Evolutionary conservation across 768 basidiomycete species (phyloP).

Genomic region (Omphalotus guepiniiformis): DNA sequence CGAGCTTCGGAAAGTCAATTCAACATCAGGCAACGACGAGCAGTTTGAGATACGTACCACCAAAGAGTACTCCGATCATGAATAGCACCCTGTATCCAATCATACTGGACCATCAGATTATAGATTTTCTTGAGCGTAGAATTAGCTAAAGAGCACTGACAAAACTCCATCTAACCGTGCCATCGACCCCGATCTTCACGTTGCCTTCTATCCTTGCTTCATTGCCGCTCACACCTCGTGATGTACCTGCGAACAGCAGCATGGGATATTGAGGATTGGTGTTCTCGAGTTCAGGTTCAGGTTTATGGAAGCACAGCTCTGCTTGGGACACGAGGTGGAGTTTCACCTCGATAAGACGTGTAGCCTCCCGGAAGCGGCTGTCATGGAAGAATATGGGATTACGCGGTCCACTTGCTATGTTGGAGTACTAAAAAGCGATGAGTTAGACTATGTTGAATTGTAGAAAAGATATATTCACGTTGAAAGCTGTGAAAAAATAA

Average conservation of each 20-base stretch:
- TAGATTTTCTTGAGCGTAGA: background rate
- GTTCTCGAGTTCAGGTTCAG: background rate
- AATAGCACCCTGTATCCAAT: constrained; percentile 41
- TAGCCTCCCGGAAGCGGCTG: constrained; percentile 57
- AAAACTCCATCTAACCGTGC: constrained; percentile 52
- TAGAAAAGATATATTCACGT: constrained; percentile 29
- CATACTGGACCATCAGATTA: constrained; percentile 11
- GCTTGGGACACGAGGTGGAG: constrained; percentile 36
- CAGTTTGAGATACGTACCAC: constrained; percentile 42
- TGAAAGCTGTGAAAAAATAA: constrained; percentile 35
- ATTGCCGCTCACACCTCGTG: constrained; percentile 35
- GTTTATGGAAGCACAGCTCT: background rate
- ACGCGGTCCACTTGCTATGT: constrained; percentile 29
- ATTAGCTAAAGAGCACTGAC: constrained; percentile 39
- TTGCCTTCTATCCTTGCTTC: constrained; percentile 45
- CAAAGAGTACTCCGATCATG: constrained; percentile 52
- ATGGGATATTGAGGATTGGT: constrained; percentile 32
- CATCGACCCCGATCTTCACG: constrained; percentile 44
- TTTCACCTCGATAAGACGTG: constrained; percentile 56
- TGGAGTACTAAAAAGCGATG: constrained; percentile 26
- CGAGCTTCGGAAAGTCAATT: constrained; percentile 40
- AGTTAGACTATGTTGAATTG: constrained; percentile 7
- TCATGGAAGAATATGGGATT: constrained; percentile 51
- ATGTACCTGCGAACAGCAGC: constrained; percentile 44
- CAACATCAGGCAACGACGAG: background rate